Conservation (phyloP, 805 yeast genomes). For the Tetrapisispora phaffii region DNA sequence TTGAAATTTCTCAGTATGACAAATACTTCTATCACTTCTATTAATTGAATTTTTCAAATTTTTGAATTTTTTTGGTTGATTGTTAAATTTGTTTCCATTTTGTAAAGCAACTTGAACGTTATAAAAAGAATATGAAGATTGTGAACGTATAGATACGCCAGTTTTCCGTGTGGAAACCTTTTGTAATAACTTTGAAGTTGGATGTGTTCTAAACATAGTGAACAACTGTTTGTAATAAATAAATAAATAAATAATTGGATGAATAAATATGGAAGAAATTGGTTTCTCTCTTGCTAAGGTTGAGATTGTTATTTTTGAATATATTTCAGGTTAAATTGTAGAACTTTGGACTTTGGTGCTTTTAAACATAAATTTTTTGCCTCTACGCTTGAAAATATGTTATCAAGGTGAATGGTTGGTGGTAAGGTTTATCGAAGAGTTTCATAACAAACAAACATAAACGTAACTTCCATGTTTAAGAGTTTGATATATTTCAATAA, state of each 20-base stretch:
- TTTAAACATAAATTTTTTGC: too few relatives aligned
- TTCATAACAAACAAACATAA: too few relatives aligned
- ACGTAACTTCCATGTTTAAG: too few relatives aligned
- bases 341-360: too few relatives aligned
- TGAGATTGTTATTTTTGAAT: too few relatives aligned
- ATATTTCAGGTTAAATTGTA: too few relatives aligned
- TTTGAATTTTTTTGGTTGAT: slow-evolving; percentile 1
- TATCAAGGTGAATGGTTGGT: too few relatives aligned
- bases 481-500: too few relatives aligned
- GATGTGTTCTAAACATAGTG: background rate
- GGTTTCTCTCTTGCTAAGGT: background rate
- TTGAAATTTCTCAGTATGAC: slow-evolving; percentile 1
- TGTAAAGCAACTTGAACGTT: slow-evolving; percentile 2
- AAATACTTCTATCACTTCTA: slow-evolving; percentile 1
- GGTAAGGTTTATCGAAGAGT: too few relatives aligned
- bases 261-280: background rate
- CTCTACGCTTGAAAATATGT: too few relatives aligned
- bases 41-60: slow-evolving; percentile 1
- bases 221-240: background rate
- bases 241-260: background rate
- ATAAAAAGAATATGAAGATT: slow-evolving; percentile 3
- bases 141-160: background rate
- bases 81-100: background rate
- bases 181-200: background rate
- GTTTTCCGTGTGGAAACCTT: background rate